Conservation (phyloP, 345 rosid species). For the Xanthoceras sorbifolium region DNA sequence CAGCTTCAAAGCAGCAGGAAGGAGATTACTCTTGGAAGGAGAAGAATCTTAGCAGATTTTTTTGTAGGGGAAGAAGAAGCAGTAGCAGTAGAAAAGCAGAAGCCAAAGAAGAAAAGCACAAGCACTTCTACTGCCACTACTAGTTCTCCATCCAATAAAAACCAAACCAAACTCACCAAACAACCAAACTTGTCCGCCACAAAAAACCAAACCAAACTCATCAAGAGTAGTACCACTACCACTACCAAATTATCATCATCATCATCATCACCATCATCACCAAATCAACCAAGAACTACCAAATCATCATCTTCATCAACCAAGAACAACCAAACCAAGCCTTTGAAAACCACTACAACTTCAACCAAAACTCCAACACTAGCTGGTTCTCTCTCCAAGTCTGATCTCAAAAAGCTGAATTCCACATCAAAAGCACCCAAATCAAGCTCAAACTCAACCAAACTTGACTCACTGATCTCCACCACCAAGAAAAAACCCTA, state of each 20-base stretch:
- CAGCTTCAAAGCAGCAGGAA: constrained; percentile 31
- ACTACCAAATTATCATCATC: too few species aligned
- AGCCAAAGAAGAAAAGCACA: constrained; percentile 48
- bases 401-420: constrained; percentile 48
- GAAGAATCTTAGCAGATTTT: constrained; percentile 36
- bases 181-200: constrained; percentile 29
- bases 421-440: constrained; percentile 41
- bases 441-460: constrained; percentile 43
- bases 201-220: constrained; percentile 53
- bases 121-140: constrained; percentile 2
- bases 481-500: constrained; percentile 40
- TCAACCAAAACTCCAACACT: constrained; percentile 51
- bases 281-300: too few species aligned
- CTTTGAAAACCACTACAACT: constrained; percentile 42
- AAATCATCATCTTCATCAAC: constrained; percentile 22
- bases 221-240: constrained; percentile 27
- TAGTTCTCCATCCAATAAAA: constrained; percentile 32
- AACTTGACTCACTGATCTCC: constrained; percentile 27
- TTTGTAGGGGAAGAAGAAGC: constrained; percentile 37
- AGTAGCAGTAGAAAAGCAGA: constrained; percentile 32
- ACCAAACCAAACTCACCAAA: constrained; percentile 56
- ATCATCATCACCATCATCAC: too few species aligned
- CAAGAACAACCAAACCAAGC: constrained; percentile 63
- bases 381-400: constrained; percentile 17
- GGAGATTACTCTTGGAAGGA: constrained; percentile 31